phyloP scores from a whole-genome alignment of 2,329 filamentous ascomycete species.

The Sclerotinia nivalis region DNA sequence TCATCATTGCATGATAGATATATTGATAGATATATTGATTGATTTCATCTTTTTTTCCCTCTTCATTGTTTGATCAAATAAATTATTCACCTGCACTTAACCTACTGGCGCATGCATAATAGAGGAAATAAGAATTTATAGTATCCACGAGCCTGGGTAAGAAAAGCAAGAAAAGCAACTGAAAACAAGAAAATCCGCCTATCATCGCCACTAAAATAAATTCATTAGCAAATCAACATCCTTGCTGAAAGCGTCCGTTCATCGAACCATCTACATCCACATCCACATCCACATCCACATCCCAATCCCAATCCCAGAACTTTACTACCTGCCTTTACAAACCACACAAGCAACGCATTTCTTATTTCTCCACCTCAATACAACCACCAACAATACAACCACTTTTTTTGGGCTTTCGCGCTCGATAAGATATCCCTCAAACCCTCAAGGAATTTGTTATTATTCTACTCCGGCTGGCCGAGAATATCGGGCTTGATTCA shows the following conservation, averaged over 20 bases:
- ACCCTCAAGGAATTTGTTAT: background rate
- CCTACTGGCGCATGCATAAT: background rate
- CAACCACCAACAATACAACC: slow-evolving; percentile 2
- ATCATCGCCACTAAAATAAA: slow-evolving; percentile 1
- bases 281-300: background rate
- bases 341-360: slow-evolving; percentile 1
- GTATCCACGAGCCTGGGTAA: no score
- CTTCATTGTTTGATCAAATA: background rate
- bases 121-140: background rate
- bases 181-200: slow-evolving; percentile 5
- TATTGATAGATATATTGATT: background rate
- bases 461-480: slow-evolving; percentile 22
- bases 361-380: slow-evolving; percentile 13
- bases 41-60: background rate
- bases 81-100: background rate
- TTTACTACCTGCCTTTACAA: background rate
- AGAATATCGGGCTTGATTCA: slow-evolving; percentile 19
- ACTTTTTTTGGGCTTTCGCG: background rate
- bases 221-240: slow-evolving; percentile 7
- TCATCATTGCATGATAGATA: background rate
- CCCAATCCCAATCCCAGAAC: background rate
- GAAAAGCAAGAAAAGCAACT: background rate
- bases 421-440: background rate
- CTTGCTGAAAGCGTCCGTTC: slow-evolving; percentile 5
- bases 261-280: background rate